A percentile compares a stretch with the other conserved stretches of the same genome.
These are phyloP conservation scores for Guyanaporus albipodus DNA, from an alignment of 768 basidiomycete species.

Conservation along the genomic window DNA sequence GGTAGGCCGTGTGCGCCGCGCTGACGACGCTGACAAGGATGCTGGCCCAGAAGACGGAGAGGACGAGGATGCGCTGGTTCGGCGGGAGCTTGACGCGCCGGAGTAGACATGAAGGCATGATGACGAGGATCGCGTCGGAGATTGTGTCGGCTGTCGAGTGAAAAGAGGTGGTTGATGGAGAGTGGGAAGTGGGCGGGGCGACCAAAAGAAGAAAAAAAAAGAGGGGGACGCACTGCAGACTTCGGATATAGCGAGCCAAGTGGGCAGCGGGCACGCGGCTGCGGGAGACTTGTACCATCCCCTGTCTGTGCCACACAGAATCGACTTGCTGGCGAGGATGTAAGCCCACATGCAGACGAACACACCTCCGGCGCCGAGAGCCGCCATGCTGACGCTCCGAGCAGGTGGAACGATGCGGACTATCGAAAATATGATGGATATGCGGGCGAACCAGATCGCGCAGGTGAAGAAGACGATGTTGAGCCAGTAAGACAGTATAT, in stretches of 20 bases:
- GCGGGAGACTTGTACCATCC: conserved; percentile 36
- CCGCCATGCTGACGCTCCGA: not conserved
- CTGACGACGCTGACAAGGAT: conserved; percentile 45
- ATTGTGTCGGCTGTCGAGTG: conserved; percentile 41
- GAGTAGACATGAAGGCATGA: conserved; percentile 44
- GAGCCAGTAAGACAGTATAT: conserved; percentile 21
- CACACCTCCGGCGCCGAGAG: conserved; percentile 1
- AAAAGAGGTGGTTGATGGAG: not conserved
- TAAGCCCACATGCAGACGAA: conserved; percentile 21
- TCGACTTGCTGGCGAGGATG: conserved; percentile 23
- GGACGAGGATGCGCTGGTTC: conserved; percentile 39
- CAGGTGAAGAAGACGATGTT: conserved; percentile 20
- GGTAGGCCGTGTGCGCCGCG: conserved; percentile 39
- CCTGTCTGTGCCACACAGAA: conserved; percentile 38
- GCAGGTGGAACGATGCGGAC: conserved; percentile 22
- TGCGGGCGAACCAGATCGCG: conserved; percentile 25
- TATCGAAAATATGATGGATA: conserved; percentile 25
- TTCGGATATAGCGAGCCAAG: conserved; percentile 49
- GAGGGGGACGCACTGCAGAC: conserved; percentile 46
- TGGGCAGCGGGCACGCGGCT: conserved; percentile 42
- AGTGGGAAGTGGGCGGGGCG: too few species aligned
- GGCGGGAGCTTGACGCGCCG: conserved; percentile 39
- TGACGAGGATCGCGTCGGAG: conserved; percentile 44
- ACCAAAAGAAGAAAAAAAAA: too few species aligned
- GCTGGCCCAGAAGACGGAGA: conserved; percentile 49